phyloP scores from a whole-genome alignment of 257 asterid species.

The Anisodus acutangulus region DNA sequence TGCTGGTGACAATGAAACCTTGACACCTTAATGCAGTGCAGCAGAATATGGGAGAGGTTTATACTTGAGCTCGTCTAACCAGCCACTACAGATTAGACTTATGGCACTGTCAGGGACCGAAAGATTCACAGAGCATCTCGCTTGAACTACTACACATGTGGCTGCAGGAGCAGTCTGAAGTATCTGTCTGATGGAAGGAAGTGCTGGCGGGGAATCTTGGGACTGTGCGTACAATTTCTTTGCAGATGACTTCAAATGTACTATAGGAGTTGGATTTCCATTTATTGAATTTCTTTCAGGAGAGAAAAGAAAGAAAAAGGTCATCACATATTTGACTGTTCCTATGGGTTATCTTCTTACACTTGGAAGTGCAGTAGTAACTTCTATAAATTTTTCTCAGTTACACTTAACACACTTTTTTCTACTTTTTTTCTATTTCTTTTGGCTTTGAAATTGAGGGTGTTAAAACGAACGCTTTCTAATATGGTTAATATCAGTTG shows the following conservation, averaged over 20 bases:
- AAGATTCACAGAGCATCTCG: neutral
- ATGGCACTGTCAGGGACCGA: neutral
- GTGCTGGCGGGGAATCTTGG: neutral
- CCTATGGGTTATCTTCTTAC: neutral
- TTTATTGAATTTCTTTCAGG: neutral
- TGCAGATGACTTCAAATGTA: conserved; percentile 20
- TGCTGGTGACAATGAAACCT: neutral
- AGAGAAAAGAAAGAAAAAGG: neutral
- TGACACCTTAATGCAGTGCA: neutral
- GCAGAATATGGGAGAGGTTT: conserved; percentile 4
- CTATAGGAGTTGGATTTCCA: neutral
- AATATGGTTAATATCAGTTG: neutral
- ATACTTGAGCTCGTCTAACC: conserved; percentile 21
- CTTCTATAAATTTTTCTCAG: neutral
- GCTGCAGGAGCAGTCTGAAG: neutral
- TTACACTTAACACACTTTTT: neutral
- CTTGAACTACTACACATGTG: neutral
- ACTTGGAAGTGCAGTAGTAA: neutral
- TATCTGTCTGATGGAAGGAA: neutral
- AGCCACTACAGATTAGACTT: neutral
- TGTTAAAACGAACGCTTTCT: neutral
- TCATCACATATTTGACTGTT: neutral
- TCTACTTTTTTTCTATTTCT: neutral
- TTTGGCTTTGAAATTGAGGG: neutral
- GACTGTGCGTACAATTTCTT: neutral